Percentiles rank a stretch among this genome's conserved stretches.
Evolutionary conservation across 176 grass and related monocot genomes (phyloP).

Genomic region (Aegilops bicornis): DNA sequence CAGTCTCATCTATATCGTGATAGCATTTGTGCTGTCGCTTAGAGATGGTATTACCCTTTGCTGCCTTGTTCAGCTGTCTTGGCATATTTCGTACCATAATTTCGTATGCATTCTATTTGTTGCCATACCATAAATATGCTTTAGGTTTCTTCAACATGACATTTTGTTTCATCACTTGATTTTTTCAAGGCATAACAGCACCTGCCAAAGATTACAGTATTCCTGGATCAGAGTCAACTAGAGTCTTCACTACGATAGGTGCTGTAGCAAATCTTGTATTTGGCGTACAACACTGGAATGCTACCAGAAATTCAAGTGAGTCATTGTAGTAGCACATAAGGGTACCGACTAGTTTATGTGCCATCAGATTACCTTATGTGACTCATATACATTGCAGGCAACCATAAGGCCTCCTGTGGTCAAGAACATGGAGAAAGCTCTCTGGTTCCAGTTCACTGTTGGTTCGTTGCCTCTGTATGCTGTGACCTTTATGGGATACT

Average conservation of each 20-base stretch:
- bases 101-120: neutral
- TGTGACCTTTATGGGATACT: constrained; percentile 90
- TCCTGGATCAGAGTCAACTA: constrained; percentile 48
- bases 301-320: constrained; percentile 94
- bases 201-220: constrained; percentile 76
- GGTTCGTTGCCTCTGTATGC: constrained; percentile 76
- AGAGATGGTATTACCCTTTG: constrained; percentile 69
- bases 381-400: constrained; percentile 46
- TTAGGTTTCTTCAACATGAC: constrained; percentile 16
- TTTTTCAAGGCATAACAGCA: constrained; percentile 49
- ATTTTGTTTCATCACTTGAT: neutral
- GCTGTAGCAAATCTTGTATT: constrained; percentile 80
- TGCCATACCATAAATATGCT: neutral
- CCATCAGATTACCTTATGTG: neutral
- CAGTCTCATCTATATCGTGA: constrained; percentile 79
- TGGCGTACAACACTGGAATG: constrained; percentile 96
- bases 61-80: neutral
- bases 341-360: neutral
- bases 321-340: neutral
- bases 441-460: constrained; percentile 87
- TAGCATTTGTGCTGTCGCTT: constrained; percentile 70
- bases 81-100: neutral
- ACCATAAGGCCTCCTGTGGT: constrained; percentile 86
- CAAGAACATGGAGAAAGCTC: constrained; percentile 95
- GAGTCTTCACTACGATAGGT: constrained; percentile 79